phyloP scores from a whole-genome alignment of 805 yeast genomes.

The Saccharomycopsis sp. region DNA sequence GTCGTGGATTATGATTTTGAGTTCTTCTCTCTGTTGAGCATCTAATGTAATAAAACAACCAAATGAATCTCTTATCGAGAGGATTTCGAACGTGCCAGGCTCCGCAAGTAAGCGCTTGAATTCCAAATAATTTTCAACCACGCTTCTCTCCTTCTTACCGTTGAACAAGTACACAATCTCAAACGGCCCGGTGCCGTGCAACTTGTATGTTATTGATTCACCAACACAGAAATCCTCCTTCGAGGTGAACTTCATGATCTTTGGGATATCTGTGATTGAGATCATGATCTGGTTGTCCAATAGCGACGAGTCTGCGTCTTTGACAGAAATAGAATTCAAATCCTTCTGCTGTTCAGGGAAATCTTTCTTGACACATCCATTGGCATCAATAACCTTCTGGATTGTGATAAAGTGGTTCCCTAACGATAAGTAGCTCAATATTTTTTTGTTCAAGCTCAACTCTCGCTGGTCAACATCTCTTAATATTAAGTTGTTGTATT shows the following conservation, averaged over 20 bases:
- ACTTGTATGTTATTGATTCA: slow-evolving; percentile 69
- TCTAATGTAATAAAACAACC: slow-evolving; percentile 26
- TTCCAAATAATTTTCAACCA: slow-evolving; percentile 35
- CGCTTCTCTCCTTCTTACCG: slow-evolving; percentile 50
- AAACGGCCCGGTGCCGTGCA: slow-evolving; percentile 79
- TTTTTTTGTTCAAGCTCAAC: slow-evolving; percentile 33
- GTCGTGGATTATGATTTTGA: slow-evolving; percentile 42
- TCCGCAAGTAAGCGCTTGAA: slow-evolving; percentile 69
- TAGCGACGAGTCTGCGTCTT: slow-evolving; percentile 5
- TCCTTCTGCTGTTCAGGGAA: slow-evolving; percentile 31
- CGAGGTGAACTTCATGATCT: slow-evolving; percentile 42
- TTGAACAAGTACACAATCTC: slow-evolving; percentile 69
- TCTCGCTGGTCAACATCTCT: slow-evolving; percentile 34
- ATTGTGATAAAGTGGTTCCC: slow-evolving; percentile 67
- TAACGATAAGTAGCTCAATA: slow-evolving; percentile 49
- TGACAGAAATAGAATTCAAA: slow-evolving; percentile 7
- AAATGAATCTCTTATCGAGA: slow-evolving; percentile 64
- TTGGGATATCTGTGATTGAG: slow-evolving; percentile 71
- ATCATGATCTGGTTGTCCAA: slow-evolving; percentile 39
- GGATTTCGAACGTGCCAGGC: slow-evolving; percentile 69
- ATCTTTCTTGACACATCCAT: slow-evolving; percentile 55
- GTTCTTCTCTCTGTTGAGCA: slow-evolving; percentile 23
- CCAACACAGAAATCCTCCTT: slow-evolving; percentile 77
- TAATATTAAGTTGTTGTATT: slow-evolving; percentile 40
- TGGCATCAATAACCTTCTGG: slow-evolving; percentile 52